Evolutionary conservation across 306 rosid species (phyloP), one percentile per base, ranked within the genome.

Genomic region (Vicia sativa): DNA sequence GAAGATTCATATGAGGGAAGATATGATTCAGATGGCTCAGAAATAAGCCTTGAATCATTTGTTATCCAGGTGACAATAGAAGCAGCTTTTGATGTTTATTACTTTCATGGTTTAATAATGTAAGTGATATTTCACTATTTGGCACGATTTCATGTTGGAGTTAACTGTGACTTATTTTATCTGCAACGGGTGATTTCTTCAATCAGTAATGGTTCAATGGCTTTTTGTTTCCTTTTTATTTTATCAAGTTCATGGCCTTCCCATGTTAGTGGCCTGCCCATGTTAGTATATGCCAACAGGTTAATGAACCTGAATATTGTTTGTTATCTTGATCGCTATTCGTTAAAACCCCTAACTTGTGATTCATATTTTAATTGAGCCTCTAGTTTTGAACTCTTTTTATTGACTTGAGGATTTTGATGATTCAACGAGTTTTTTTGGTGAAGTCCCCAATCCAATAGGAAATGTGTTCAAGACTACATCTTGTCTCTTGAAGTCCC

Each of bases 11-110:
- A 74, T 56, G 98, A 88, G 15, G 98, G 93, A 78, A 87, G 91
- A 73, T 92, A 92, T 74, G 98, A 92, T 74, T 92, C 98, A 57
- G 98, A 92, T 78, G 98, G 98, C 73, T 79, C 79, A 18, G 96
- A 92, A 78, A 90, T 77, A 85, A 88, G 90, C 84, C 90, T 92
- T 63, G 98, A 92, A 58, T 87, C 98, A 66, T 85, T 90, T 83
- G 79, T 86, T 58, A 85, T 90, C 72, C 98, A 92, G 98, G 98
- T 90, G 78, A 42, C 54, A 69, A 60, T 69, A 38, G 42, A 58
- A 34, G 49, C 67, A 65, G 60, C 62, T 60, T 73, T 26, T 53
- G 62, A 69, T 44, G 73, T 71, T 34, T 31, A 53, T 52, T 21
- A 12, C 28, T 12, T 75, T 67, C 35, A 54, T 60, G 41, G 28